These are phyloP conservation scores for Psilocybe mexicana DNA, from an alignment of 1,284 basidiomycete genomes.

Conservation along the genomic window DNA sequence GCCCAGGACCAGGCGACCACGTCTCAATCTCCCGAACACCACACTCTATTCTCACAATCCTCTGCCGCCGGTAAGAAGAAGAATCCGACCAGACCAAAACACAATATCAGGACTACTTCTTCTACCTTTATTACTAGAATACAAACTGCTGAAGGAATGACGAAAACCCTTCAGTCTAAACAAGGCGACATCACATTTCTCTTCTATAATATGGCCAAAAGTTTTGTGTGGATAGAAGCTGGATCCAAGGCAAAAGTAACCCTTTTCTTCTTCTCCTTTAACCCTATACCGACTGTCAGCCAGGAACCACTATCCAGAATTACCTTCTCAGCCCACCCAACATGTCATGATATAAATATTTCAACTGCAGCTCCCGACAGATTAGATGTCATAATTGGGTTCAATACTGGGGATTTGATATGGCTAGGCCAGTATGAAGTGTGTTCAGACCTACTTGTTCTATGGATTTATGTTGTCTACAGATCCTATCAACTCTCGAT, in stretches of 20 bases:
- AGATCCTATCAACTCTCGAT: constrained; percentile 85
- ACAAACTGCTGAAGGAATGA: constrained; percentile 77
- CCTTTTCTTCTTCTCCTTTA: constrained; percentile 8
- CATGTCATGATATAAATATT: constrained; percentile 87
- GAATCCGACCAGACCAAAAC: constrained; percentile 71
- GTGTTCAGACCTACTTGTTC: constrained; percentile 4
- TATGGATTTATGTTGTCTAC: constrained; percentile 7
- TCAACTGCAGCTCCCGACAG: constrained; percentile 76
- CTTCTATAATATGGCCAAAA: constrained; percentile 83
- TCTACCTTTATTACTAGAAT: constrained; percentile 88
- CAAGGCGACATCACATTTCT: constrained; percentile 81
- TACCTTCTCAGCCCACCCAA: constrained; percentile 84
- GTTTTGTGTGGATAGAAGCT: constrained; percentile 80
- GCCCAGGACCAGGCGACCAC: constrained; percentile 41
- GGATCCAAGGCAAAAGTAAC: constrained; percentile 77
- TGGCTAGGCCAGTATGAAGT: constrained; percentile 71
- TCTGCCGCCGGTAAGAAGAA: constrained; percentile 60
- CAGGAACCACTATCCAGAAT: constrained; percentile 87
- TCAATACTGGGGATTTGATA: constrained; percentile 88
- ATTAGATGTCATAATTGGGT: constrained; percentile 91
- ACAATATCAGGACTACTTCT: constrained; percentile 84
- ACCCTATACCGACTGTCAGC: constrained; percentile 12
- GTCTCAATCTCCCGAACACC: constrained; percentile 37
- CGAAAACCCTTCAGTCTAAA: constrained; percentile 72
- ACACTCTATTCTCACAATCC: constrained; percentile 51